A percentile compares a stretch with the other conserved stretches of the same genome.
These are phyloP conservation scores for Entamoeba dispar DNA, from an alignment of 208 protist genomes.

Conservation along the genomic window DNA sequence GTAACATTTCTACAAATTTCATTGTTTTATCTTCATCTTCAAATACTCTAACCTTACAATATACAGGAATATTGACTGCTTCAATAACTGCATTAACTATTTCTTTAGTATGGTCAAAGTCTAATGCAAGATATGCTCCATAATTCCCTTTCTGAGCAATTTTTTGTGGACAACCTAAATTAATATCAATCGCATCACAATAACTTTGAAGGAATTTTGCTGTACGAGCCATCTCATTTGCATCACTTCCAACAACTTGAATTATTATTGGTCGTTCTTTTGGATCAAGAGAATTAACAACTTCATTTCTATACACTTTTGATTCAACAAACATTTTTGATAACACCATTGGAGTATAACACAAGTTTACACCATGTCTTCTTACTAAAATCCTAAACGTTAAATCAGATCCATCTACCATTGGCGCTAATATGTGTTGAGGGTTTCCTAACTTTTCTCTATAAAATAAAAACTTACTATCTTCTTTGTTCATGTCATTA, in stretches of 20 bases:
- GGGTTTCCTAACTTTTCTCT: background rate
- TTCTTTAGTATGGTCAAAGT: background rate
- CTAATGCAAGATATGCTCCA: background rate
- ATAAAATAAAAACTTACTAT: background rate
- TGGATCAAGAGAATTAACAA: background rate
- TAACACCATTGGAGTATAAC: conserved; percentile 1
- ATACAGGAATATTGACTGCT: background rate
- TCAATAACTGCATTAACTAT: background rate
- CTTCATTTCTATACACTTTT: background rate
- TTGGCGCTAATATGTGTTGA: background rate
- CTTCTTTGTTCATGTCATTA: background rate
- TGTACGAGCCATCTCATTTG: background rate
- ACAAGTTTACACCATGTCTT: background rate
- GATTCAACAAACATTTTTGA: background rate
- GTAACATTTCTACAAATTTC: background rate
- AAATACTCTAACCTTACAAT: background rate
- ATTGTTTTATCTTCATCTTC: background rate
- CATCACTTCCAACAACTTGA: conserved; percentile 6
- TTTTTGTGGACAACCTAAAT: conserved; percentile 13
- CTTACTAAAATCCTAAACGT: background rate
- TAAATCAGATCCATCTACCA: conserved; percentile 2
- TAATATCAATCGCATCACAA: conserved; percentile 17
- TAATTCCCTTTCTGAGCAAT: background rate
- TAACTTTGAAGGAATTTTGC: background rate
- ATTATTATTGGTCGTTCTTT: background rate